phyloP scores from a whole-genome alignment of 1,284 basidiomycete species.

The Exsudoporus floridanus region DNA sequence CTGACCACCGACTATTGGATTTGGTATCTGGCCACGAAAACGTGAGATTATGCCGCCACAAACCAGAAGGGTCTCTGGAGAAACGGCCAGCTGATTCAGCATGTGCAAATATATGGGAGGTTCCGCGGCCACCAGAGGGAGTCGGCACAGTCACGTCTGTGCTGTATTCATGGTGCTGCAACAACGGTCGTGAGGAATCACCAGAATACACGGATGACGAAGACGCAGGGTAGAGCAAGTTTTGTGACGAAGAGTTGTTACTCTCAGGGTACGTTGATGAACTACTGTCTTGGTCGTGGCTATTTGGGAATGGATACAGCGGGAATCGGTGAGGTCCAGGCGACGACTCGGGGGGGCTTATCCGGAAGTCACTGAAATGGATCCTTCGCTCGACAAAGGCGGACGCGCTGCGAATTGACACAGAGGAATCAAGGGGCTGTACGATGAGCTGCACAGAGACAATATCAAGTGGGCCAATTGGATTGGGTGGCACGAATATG shows the following conservation, averaged over 20 bases:
- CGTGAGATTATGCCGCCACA: slow-evolving; percentile 63
- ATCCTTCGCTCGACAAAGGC: slow-evolving; percentile 59
- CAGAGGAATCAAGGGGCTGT: slow-evolving; percentile 45
- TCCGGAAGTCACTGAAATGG: slow-evolving; percentile 42
- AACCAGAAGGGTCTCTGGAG: slow-evolving; percentile 50
- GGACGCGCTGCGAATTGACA: slow-evolving; percentile 54
- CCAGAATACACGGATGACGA: slow-evolving; percentile 42
- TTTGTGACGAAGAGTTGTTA: slow-evolving; percentile 27
- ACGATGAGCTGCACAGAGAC: slow-evolving; percentile 54
- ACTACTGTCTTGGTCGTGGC: slow-evolving; percentile 12
- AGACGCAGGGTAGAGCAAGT: slow-evolving; percentile 28
- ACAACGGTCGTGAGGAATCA: slow-evolving; percentile 35
- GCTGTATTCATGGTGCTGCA: slow-evolving; percentile 21
- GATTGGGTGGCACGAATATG: slow-evolving; percentile 44
- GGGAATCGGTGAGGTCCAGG: slow-evolving; percentile 23
- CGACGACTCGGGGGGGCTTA: slow-evolving; percentile 24
- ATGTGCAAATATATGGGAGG: slow-evolving; percentile 55
- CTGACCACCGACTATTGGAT: slow-evolving; percentile 68
- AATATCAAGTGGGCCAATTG: slow-evolving; percentile 58
- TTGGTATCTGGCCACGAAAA: slow-evolving; percentile 71
- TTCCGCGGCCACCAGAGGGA: slow-evolving; percentile 33
- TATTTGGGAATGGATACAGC: slow-evolving; percentile 20
- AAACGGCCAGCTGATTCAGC: slow-evolving; percentile 60
- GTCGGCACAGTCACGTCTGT: slow-evolving; percentile 17
- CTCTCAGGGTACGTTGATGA: slow-evolving; percentile 6